These are phyloP conservation scores for Crassisporium funariophilum DNA, from an alignment of 768 basidiomycete genomes.

Conservation along the genomic window DNA sequence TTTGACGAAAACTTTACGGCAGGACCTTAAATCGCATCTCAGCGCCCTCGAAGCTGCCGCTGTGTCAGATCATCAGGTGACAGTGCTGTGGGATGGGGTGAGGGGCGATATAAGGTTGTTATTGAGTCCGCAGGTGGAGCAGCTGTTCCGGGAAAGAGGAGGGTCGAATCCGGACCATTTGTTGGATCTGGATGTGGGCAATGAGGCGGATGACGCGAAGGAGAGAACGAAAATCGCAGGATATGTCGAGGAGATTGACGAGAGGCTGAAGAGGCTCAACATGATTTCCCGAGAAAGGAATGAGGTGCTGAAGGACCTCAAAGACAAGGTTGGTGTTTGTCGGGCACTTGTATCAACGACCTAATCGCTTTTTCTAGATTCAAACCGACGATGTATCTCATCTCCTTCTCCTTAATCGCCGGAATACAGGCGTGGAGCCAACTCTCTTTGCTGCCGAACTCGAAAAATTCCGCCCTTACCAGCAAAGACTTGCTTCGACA, in stretches of 20 bases:
- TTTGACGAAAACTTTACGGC: constrained; percentile 67
- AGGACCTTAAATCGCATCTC: constrained; percentile 78
- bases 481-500: constrained; percentile 77
- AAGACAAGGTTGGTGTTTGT: constrained; percentile 74
- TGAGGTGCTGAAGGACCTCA: constrained; percentile 90
- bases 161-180: constrained; percentile 40
- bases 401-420: constrained; percentile 86
- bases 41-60: constrained; percentile 75
- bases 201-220: constrained; percentile 61
- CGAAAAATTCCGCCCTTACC: constrained; percentile 94
- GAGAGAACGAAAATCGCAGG: constrained; percentile 69
- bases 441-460: constrained; percentile 90
- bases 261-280: constrained; percentile 72
- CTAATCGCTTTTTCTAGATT: constrained; percentile 51
- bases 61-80: constrained; percentile 76
- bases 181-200: constrained; percentile 70
- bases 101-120: constrained; percentile 65
- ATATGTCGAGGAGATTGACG: constrained; percentile 75
- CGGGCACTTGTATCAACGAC: not conserved
- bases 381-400: constrained; percentile 98
- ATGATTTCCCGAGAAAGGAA: constrained; percentile 85
- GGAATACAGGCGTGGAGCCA: constrained; percentile 80
- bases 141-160: constrained; percentile 57
- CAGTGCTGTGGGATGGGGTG: constrained; percentile 70
- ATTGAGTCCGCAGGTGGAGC: constrained; percentile 60